Evolutionary conservation across 1,284 basidiomycete genomes (phyloP).

Genomic region (Sanghuangporus baumii): DNA sequence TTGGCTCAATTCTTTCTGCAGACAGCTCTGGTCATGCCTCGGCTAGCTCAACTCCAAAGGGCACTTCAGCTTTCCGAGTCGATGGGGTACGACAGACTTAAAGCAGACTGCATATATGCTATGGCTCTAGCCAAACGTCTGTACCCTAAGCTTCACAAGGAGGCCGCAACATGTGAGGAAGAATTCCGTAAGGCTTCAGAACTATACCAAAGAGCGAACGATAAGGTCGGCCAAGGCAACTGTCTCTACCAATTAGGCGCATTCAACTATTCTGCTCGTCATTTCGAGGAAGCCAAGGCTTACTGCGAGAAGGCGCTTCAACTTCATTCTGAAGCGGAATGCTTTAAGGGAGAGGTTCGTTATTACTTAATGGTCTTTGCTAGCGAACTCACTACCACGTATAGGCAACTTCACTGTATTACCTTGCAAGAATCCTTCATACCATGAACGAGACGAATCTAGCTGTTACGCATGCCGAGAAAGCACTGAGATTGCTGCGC

Average conservation of each 20-base stretch:
- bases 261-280: background rate
- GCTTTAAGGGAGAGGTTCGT: background rate
- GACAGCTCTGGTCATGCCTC: background rate
- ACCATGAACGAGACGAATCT: background rate
- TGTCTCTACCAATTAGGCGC: background rate
- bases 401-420: background rate
- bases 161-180: background rate
- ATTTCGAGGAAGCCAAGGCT: background rate
- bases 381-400: background rate
- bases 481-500: background rate
- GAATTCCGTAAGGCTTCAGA: background rate
- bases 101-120: constrained; percentile 5
- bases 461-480: background rate
- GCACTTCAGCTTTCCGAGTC: background rate
- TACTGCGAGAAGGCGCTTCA: background rate
- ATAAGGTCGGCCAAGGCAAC: background rate
- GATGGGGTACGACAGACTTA: background rate
- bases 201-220: background rate
- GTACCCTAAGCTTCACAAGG: background rate
- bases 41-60: background rate
- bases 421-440: background rate
- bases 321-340: background rate
- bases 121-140: background rate
- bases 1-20: constrained; percentile 2
- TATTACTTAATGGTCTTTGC: background rate